Percentiles rank a stretch among this genome's conserved stretches.
Evolutionary conservation across 306 rosid species (phyloP).

Genomic region (Mucuna pruriens): DNA sequence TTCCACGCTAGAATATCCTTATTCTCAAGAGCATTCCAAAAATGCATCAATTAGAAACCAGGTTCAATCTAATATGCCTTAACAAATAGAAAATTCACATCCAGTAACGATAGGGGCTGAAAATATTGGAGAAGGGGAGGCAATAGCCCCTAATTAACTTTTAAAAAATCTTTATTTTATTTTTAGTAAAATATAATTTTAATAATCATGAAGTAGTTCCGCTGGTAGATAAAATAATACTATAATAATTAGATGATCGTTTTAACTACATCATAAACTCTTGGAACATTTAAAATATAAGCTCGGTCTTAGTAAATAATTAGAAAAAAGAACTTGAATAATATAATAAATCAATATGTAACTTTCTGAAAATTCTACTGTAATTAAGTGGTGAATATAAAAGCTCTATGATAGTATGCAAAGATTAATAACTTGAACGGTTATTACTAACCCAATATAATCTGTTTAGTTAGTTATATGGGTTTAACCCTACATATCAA

Average conservation of each 20-base stretch:
- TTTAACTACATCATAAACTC: conserved; percentile 37
- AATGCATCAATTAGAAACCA: too few species aligned
- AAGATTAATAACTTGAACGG: background rate
- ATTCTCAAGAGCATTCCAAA: too few species aligned
- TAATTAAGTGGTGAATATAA: too few species aligned
- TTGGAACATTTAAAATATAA: conserved; percentile 27
- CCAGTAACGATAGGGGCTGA: too few species aligned
- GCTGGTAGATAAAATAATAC: background rate
- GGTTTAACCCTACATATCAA: background rate
- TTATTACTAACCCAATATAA: background rate
- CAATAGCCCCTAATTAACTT: background rate
- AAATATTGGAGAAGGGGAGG: too few species aligned
- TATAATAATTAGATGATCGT: background rate
- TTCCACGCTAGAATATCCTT: too few species aligned
- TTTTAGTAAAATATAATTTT: background rate
- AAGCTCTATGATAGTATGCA: background rate
- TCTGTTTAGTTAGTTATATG: background rate
- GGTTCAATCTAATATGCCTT: too few species aligned
- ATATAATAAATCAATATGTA: background rate
- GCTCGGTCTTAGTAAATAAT: background rate
- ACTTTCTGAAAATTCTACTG: background rate
- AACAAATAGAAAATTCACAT: too few species aligned
- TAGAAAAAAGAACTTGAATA: background rate
- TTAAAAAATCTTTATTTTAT: background rate
- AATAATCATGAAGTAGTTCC: background rate